Base-by-base conservation (phyloP, 371 early-diverging fungal genomes). In the Lichtheimia hyalospora region DNA sequence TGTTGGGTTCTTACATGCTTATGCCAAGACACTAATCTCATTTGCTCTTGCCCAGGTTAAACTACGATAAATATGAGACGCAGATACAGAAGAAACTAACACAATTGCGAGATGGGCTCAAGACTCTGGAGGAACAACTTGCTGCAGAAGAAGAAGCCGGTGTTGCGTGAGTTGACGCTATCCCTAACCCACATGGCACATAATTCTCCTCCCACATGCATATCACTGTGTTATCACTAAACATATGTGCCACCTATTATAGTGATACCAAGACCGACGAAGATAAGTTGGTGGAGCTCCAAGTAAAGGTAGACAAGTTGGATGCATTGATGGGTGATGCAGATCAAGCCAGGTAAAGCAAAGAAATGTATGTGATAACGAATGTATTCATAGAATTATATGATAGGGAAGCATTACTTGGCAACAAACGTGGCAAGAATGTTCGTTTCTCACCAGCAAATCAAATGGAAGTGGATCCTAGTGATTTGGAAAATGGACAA, bases 111-210 rank as follows among this genome's bases (percentile, higher is more conserved):
- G 77, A 77, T 21, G 88, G 88, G 3, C 60, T 89, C 20, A 69
- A 77, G 23, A 61, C 72, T 8, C 68, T 89, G 16, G 90, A 89
- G 64, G 67, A 73, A 40, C 80, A 83, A 52, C 68, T 91, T 50
- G 85, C 86, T 8, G 73, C 63, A 49, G 84, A 83, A 58, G 91
- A 89, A 64, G 80, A 83, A 52, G 62, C 77, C 20, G 82, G 80
- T 15, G 70, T 81, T 50, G 64, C 71, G 88, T 83, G 80, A 65
- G 73, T 61, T 18, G 46, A 18, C 34, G 8, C 34, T 34, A 34
- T 34, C 28, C 28, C 28, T 7, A 5, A 28, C 3, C 21, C 24
- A 15, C 24, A 15, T 21, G 51, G 51, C 24, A 51, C 24, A 51
- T 46, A n/a, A 46, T 46, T 46, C 46, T 46, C 46, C 20, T 46